These are phyloP conservation scores for Globisporangium camurandrum DNA, from an alignment of 352 stramenopile species.

Conservation along the genomic window DNA sequence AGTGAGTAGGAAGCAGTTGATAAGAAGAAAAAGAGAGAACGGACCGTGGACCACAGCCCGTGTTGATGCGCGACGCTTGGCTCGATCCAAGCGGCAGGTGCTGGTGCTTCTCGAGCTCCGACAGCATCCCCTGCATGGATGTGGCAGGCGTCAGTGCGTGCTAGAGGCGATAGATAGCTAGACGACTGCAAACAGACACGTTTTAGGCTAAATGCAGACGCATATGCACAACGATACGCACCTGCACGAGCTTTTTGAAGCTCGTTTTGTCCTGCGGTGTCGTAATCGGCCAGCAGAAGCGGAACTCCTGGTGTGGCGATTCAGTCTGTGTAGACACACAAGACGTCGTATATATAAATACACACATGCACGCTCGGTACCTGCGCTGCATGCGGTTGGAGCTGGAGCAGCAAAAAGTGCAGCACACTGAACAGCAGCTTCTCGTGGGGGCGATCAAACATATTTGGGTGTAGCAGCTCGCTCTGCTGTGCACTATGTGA, in stretches of 20 bases:
- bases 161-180: no score
- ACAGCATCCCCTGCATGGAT: conserved; percentile 17
- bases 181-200: not conserved
- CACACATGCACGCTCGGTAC: conserved; percentile 1
- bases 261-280: conserved; percentile 52
- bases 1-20: not conserved
- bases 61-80: conserved; percentile 43
- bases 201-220: not conserved
- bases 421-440: conserved; percentile 39
- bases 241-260: conserved; percentile 56
- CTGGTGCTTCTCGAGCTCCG: conserved; percentile 38
- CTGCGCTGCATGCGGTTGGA: conserved; percentile 15
- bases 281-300: conserved; percentile 46
- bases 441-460: conserved; percentile 52
- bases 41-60: conserved; percentile 37
- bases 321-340: not conserved
- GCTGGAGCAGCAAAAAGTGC: conserved; percentile 35
- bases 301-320: conserved; percentile 23
- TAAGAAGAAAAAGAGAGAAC: not conserved
- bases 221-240: conserved; percentile 4
- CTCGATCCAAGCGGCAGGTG: conserved; percentile 38
- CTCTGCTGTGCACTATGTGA: not conserved
- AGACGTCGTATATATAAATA: not conserved
- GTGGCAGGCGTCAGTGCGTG: no score
- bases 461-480: conserved; percentile 14